phyloP scores from a whole-genome alignment of 192 early-diverging fungal genomes.

The Coemansia sp. region DNA sequence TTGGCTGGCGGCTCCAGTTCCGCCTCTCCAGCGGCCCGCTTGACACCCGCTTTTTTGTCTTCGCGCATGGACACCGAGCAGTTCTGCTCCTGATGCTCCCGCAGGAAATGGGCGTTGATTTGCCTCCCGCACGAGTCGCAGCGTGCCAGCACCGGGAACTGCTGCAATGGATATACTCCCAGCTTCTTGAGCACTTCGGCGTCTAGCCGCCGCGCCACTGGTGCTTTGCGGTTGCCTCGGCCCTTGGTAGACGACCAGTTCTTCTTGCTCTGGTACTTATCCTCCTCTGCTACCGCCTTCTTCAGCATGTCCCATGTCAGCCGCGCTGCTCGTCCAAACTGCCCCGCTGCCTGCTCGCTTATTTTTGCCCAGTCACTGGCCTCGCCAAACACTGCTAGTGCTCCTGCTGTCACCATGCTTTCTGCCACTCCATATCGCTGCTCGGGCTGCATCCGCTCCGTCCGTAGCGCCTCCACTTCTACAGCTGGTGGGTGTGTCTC shows the following conservation, averaged over 20 bases:
- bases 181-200: constrained; percentile 48
- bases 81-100: constrained; percentile 49
- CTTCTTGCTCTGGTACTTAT: constrained; percentile 59
- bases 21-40: constrained; percentile 24
- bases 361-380: constrained; percentile 29
- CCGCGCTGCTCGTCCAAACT: constrained; percentile 19
- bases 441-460: constrained; percentile 20
- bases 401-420: constrained; percentile 17
- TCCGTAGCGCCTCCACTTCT: constrained; percentile 38
- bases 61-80: constrained; percentile 46
- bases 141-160: constrained; percentile 39
- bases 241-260: constrained; percentile 58
- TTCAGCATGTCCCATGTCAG: constrained; percentile 53
- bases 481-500: neutral
- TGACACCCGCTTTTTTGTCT: constrained; percentile 23
- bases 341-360: constrained; percentile 1
- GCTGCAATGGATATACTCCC: constrained; percentile 45
- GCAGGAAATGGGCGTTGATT: constrained; percentile 46
- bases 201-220: constrained; percentile 51
- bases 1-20: constrained; percentile 13
- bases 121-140: constrained; percentile 48
- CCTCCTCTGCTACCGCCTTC: constrained; percentile 53
- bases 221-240: constrained; percentile 52
- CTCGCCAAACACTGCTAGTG: constrained; percentile 28
- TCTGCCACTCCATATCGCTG: constrained; percentile 16